Evolutionary conservation across 2,329 filamentous ascomycete species (phyloP).

Genomic region (Ophiostoma piceae): DNA sequence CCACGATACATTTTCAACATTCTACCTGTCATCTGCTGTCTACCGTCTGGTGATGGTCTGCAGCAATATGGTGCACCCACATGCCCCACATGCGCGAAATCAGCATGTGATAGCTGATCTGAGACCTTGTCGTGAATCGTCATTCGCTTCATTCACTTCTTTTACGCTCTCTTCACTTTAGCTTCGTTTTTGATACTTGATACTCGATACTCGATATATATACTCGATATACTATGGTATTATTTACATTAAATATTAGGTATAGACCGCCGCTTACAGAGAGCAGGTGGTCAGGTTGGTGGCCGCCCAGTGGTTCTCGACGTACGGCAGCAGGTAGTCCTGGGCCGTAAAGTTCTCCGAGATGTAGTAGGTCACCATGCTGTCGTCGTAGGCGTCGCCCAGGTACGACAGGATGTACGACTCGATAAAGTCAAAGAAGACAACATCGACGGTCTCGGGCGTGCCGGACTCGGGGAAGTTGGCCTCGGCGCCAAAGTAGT

Average conservation of each 20-base stretch:
- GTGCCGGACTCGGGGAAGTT: slow-evolving; percentile 43
- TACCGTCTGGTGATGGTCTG: neutral
- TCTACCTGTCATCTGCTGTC: neutral
- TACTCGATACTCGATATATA: too few species aligned
- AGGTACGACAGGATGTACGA: slow-evolving; percentile 36
- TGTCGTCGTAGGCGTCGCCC: slow-evolving; percentile 35
- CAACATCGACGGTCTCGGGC: slow-evolving; percentile 45
- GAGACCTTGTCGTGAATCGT: neutral
- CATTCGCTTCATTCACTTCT: neutral
- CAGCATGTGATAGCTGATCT: neutral
- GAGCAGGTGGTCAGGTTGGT: slow-evolving; percentile 23
- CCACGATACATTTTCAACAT: neutral
- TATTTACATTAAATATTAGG: neutral
- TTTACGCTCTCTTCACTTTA: neutral
- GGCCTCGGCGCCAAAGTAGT: slow-evolving; percentile 46
- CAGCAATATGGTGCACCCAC: neutral
- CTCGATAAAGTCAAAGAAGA: slow-evolving; percentile 50
- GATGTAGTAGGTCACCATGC: slow-evolving; percentile 38
- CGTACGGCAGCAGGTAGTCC: slow-evolving; percentile 40
- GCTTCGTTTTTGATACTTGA: too few species aligned
- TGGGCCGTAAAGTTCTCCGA: slow-evolving; percentile 38
- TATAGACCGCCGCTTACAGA: slow-evolving; percentile 7
- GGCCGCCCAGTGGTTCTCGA: slow-evolving; percentile 39
- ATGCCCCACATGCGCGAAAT: neutral
- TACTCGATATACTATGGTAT: neutral